Percentiles rank a stretch among this genome's conserved stretches.
phyloP scores from a whole-genome alignment of 1,284 basidiomycete genomes.

The Moniliophthora roreri region DNA sequence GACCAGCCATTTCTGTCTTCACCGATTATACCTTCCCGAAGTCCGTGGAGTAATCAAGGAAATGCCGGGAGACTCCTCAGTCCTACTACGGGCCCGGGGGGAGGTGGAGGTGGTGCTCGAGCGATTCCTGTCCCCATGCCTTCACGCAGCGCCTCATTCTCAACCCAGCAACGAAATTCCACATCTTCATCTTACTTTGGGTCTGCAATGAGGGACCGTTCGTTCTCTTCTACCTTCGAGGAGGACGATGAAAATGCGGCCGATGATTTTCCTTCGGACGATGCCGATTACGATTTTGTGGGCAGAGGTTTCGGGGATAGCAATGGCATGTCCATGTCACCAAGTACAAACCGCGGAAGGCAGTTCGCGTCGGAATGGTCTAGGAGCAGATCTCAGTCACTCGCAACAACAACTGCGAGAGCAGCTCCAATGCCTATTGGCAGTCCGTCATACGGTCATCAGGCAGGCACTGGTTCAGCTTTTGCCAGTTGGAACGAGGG shows the following conservation, averaged over 20 bases:
- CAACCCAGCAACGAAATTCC: conserved; percentile 43
- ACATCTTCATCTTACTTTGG: conserved; percentile 40
- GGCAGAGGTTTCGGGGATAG: conserved; percentile 3
- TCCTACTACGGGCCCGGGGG: conserved; percentile 32
- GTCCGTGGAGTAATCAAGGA: conserved; percentile 44
- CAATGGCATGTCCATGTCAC: conserved; percentile 27
- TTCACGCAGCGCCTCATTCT: conserved; percentile 67
- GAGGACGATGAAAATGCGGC: conserved; percentile 71
- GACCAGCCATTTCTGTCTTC: conserved; percentile 48
- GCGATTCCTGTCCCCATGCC: conserved; percentile 41
- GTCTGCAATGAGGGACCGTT: conserved; percentile 62
- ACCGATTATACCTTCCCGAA: conserved; percentile 49
- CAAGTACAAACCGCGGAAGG: conserved; percentile 46
- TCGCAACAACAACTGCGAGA: conserved; percentile 50
- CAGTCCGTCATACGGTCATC: conserved; percentile 38
- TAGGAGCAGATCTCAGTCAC: conserved; percentile 73
- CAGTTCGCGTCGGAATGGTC: conserved; percentile 46
- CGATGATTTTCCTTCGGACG: conserved; percentile 34
- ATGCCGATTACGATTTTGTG: not conserved
- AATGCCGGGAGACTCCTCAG: conserved; percentile 37
- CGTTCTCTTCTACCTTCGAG: conserved; percentile 66
- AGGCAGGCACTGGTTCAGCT: conserved; percentile 33
- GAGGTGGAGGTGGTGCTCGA: conserved; percentile 11
- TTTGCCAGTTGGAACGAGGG: conserved; percentile 57
- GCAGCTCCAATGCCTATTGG: conserved; percentile 42